A percentile compares a stretch with the other conserved stretches of the same genome.
Evolutionary conservation across 1,284 basidiomycete species (phyloP).

Genomic region (Meira nashicola): DNA sequence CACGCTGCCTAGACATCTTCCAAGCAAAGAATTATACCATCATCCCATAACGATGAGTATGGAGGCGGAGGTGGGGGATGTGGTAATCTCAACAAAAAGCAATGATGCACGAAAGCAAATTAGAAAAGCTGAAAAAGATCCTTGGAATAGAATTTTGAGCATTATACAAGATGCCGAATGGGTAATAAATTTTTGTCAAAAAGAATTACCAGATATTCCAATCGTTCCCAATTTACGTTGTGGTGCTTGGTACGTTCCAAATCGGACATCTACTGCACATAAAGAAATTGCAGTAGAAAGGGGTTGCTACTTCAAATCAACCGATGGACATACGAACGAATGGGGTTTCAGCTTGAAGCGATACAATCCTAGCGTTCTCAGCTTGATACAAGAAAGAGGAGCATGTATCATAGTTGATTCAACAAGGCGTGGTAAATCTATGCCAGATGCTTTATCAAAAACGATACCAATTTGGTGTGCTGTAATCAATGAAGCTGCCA

Average conservation of each 20-base stretch:
- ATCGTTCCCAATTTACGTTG: conserved; percentile 75
- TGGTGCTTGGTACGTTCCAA: conserved; percentile 86
- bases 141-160: conserved; percentile 12
- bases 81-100: background rate
- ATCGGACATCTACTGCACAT: conserved; percentile 39
- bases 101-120: conserved; percentile 13
- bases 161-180: conserved; percentile 10
- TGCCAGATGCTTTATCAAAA: conserved; percentile 90
- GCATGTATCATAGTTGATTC: conserved; percentile 81
- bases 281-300: conserved; percentile 48
- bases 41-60: too few relatives aligned
- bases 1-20: too few relatives aligned
- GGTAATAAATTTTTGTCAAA: conserved; percentile 10
- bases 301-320: conserved; percentile 89
- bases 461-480: conserved; percentile 94
- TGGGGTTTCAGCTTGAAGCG: conserved; percentile 54
- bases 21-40: too few relatives aligned
- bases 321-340: conserved; percentile 78
- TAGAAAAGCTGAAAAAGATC: conserved; percentile 8
- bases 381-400: conserved; percentile 59
- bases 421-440: conserved; percentile 84
- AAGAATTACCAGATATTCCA: conserved; percentile 10
- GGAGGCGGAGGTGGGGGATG: too few relatives aligned
- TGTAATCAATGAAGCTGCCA: conserved; percentile 71
- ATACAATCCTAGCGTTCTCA: conserved; percentile 76